A percentile compares a stretch with the other conserved stretches of the same genome.
phyloP scores from a whole-genome alignment of 75 land plant species.

The Ceratopteris richardii region DNA sequence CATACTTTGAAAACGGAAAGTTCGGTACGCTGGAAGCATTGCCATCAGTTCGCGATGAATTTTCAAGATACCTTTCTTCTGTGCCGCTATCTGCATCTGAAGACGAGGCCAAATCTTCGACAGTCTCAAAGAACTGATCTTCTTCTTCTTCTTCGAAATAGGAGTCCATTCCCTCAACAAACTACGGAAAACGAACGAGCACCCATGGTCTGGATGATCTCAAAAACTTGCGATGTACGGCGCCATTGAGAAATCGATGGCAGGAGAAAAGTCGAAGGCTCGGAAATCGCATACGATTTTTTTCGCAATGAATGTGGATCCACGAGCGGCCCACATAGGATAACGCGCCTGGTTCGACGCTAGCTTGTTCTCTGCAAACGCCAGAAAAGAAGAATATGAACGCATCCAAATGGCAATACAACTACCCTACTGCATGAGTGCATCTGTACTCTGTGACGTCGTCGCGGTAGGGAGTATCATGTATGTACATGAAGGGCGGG shows the following conservation, averaged over 20 bases:
- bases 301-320: too few relatives aligned
- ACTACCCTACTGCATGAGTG: background rate
- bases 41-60: background rate
- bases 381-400: background rate
- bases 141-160: background rate
- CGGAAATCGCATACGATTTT: background rate
- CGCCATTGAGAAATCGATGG: background rate
- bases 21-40: background rate
- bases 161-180: background rate
- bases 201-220: background rate
- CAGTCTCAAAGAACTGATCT: background rate
- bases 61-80: too few relatives aligned
- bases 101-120: background rate
- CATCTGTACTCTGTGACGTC: background rate
- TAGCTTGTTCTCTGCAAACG: background rate
- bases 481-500: background rate
- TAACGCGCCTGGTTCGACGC: background rate
- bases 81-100: constrained; percentile 1
- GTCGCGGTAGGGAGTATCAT: too few relatives aligned
- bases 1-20: constrained; percentile 35
- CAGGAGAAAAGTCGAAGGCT: background rate
- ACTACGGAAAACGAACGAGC: background rate
- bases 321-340: background rate
- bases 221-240: background rate
- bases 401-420: background rate